phyloP scores from a whole-genome alignment of 371 early-diverging fungal species.

The Batrachochytrium dendrobatidis region DNA sequence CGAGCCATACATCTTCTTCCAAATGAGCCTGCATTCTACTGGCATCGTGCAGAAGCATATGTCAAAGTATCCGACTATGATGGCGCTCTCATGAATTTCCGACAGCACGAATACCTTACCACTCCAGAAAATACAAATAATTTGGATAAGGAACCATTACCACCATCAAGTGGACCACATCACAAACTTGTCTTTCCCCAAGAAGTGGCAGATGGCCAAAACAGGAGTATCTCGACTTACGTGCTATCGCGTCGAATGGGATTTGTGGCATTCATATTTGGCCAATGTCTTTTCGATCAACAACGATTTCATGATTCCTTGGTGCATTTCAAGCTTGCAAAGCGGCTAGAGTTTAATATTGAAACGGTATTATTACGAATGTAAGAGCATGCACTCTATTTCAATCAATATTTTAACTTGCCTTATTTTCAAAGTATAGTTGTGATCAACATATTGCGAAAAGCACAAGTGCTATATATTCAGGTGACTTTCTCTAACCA shows the following conservation, averaged over 20 bases:
- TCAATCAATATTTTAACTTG: background rate
- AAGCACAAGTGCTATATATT: background rate
- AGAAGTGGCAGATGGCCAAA: background rate
- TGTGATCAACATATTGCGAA: too few species aligned
- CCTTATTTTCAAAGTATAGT: background rate
- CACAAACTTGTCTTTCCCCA: too few species aligned
- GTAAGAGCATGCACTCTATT: slow-evolving; percentile 9
- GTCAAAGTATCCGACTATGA: slow-evolving; percentile 24
- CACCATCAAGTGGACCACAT: too few species aligned
- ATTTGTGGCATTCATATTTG: slow-evolving; percentile 24
- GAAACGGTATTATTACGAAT: slow-evolving; percentile 21
- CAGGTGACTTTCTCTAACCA: background rate
- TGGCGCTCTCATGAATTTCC: slow-evolving; percentile 17
- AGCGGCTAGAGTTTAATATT: background rate
- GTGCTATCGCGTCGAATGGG: slow-evolving; percentile 15
- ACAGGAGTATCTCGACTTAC: background rate
- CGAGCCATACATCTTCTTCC: slow-evolving; percentile 26
- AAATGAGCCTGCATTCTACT: slow-evolving; percentile 25
- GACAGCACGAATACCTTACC: slow-evolving; percentile 9
- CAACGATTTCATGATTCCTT: slow-evolving; percentile 22
- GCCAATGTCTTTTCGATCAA: slow-evolving; percentile 35
- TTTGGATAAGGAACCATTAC: background rate
- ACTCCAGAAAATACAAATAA: background rate
- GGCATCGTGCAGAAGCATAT: slow-evolving; percentile 28
- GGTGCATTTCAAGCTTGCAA: slow-evolving; percentile 8